Base-by-base conservation (phyloP, 2,329 filamentous ascomycete genomes). In the Exophiala sp. region DNA sequence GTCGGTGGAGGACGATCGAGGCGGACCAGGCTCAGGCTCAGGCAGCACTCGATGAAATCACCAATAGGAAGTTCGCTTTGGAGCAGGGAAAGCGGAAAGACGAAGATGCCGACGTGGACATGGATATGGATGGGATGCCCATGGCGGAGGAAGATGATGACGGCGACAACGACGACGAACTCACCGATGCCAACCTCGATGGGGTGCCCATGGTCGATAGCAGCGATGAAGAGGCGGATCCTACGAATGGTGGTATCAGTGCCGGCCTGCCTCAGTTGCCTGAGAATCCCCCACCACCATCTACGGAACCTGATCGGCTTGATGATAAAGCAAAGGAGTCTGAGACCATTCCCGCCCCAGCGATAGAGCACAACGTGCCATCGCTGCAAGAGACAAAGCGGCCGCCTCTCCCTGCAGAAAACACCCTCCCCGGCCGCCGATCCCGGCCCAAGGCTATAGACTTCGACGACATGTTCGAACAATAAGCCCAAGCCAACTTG, bases 191-290 rank as follows among this genome's bases (percentile, higher is more conserved):
- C 43, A 63, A 64, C 23, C 50, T 69, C 14, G 67, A 70, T 47
- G 68, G 65, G 16, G 67, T 69, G 43, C 63, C 66, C 10, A 68
- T 74, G 70, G 65, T 73, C 67, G 69, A 70, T 41, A 73, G 73
- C 52, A 72, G 67, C 44, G 69, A 79, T 30, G 70, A 78, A 50
- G 76, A 79, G 45, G 73, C 73, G 2, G 71, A 77, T 34, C 66
- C 66, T 7, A 68, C 74, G 48, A 68, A 59, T 5, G 19, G 14
- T 14, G 38, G 19, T n/a, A 37, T 19, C 16, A 16, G 7, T 6
- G 7, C 14, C 18, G 6, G 11, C n/a, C 29, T 10, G 3, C 29
- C 8, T 13, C 29, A 9, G 29, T 3, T 32, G 29, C 29, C 11
- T 9, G 29, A 32, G 29, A 13, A 7, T 9, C 11, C 29, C 6